Percentiles rank a stretch among this genome's conserved stretches.
Conservation (phyloP, 352 stramenopile genomes). For the Phytophthora megakarya region DNA sequence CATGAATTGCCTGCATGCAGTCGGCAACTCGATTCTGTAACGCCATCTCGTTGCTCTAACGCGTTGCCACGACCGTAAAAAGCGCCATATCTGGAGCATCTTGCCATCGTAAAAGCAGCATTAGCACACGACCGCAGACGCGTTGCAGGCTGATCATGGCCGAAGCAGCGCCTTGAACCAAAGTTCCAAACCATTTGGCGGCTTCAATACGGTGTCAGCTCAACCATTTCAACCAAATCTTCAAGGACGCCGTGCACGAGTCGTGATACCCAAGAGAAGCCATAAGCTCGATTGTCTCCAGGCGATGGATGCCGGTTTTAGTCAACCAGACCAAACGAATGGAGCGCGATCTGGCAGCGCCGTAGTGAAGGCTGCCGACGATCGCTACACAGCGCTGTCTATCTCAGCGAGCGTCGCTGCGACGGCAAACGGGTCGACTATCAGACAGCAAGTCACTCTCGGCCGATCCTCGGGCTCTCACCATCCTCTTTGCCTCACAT, state of each 20-base stretch:
- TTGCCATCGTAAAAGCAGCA: background rate
- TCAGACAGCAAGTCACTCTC: conserved; percentile 11
- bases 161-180: too few relatives aligned
- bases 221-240: conserved; percentile 19
- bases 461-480: conserved; percentile 19
- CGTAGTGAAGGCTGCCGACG: conserved; percentile 11
- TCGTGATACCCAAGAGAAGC: conserved; percentile 2
- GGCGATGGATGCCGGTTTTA: background rate
- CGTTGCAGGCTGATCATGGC: too few relatives aligned
- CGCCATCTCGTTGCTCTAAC: too few relatives aligned
- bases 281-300: conserved; percentile 20
- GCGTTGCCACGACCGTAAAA: background rate
- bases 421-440: conserved; percentile 15
- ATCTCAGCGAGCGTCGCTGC: conserved; percentile 16
- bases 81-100: background rate
- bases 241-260: conserved; percentile 21
- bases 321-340: background rate
- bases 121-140: background rate
- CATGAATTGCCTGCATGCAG: too few relatives aligned
- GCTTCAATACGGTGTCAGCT: conserved; percentile 12
- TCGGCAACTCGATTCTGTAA: background rate
- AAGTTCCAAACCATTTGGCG: too few relatives aligned
- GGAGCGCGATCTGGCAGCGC: background rate
- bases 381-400: background rate
- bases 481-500: conserved; percentile 25